Evolutionary conservation across 1,139 yeast genomes (phyloP), one percentile per base, ranked within the genome.

Genomic region (Nakaseomyces sp.): DNA sequence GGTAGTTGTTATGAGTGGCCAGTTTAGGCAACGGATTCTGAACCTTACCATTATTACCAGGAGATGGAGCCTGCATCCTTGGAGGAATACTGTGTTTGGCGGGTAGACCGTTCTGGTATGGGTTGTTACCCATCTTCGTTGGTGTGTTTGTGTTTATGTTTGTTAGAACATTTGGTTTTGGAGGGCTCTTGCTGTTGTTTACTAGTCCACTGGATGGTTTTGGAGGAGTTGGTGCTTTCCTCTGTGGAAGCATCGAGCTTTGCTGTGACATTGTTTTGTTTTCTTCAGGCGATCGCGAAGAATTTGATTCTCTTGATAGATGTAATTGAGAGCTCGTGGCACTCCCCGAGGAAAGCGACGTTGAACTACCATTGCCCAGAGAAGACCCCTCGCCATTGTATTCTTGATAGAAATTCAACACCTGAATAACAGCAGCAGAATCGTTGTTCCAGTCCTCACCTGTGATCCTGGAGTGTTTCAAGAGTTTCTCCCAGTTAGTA

Each of bases 351-450:
- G 41, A 35, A 4, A 35, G 8, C 7, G 38, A 35, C 4, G 38
- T 35, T 5, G 38, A 12, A 16, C 38, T 35, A 8, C 38, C 38
- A 13, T 20, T 22, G 4, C 38, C 38, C 8, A 20, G 4, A 5
- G 38, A 15, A 12, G 42, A 40, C 16, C 29, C 31, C 25, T 40
- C 30, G 18, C 41, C 31, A 25, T 22, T 61, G 43, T 65, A 69
- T 50, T 66, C 71, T 48, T 67, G 71, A 61, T 86, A 87, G 61
- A 93, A 91, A 55, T 87, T 95, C 59, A 93, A 76, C 1, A 89
- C 98, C 59, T 91, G 96, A 52, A 91, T 88, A 35, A 76, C 91
- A 0, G 93, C 93, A 24, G 80, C 84, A 1, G 93, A 89, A 56
- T 83, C 87, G 55, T 80, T 81, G 47, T 82, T 86, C 81, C 85